phyloP scores from a whole-genome alignment of 345 rosid genomes.

The Erucastrum elatum region DNA sequence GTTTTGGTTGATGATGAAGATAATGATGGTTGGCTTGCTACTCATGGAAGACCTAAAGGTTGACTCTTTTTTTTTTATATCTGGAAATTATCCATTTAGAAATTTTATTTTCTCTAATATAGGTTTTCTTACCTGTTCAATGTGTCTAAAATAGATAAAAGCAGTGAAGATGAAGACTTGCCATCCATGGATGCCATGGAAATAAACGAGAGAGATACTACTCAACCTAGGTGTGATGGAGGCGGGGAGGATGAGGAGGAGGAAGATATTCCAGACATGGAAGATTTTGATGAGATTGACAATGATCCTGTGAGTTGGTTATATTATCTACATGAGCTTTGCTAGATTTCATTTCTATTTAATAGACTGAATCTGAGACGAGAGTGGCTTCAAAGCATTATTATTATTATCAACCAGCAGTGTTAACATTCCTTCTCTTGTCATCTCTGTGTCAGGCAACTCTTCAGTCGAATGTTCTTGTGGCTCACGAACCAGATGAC shows the following conservation, averaged over 20 bases:
- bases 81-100: too few species aligned
- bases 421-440: neutral
- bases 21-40: constrained; percentile 96
- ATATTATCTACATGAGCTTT: too few species aligned
- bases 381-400: neutral
- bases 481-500: constrained; percentile 89
- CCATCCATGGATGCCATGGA: constrained; percentile 87
- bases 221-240: constrained; percentile 61
- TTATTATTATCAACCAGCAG: neutral
- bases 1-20: constrained; percentile 86
- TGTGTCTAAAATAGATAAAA: constrained; percentile 48
- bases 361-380: neutral
- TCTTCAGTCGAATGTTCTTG: constrained; percentile 64
- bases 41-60: constrained; percentile 97
- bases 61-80: neutral
- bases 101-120: neutral
- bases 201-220: constrained; percentile 46
- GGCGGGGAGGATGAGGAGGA: constrained; percentile 49
- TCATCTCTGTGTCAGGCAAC: constrained; percentile 64
- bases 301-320: constrained; percentile 69
- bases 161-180: constrained; percentile 66
- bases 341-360: too few species aligned
- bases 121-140: neutral
- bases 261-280: constrained; percentile 91
- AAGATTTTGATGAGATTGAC: constrained; percentile 68